phyloP scores from a whole-genome alignment of 2,329 filamentous ascomycete species.

The Colletotrichum magnum region DNA sequence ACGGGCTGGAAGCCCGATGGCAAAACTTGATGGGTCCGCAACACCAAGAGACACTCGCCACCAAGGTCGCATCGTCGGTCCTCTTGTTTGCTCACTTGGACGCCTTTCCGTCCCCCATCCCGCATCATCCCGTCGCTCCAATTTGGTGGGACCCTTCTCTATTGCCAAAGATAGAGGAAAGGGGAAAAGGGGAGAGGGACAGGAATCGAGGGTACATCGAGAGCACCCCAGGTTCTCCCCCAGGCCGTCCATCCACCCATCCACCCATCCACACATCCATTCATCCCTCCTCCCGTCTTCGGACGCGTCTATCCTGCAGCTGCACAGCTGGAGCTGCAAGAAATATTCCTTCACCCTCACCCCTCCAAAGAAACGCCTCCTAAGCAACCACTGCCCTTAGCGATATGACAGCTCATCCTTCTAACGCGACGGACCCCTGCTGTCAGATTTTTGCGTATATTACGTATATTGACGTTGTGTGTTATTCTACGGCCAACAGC shows the following conservation, averaged over 20 bases:
- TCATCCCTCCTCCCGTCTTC: neutral
- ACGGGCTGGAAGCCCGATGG: neutral
- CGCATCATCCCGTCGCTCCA: conserved; percentile 3
- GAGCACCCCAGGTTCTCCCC: neutral
- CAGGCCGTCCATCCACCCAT: neutral
- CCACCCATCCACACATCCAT: neutral
- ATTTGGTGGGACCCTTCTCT: neutral
- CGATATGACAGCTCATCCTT: conserved; percentile 30
- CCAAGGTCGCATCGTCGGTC: conserved; percentile 9
- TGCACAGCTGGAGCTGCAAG: conserved; percentile 23
- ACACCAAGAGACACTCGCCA: neutral
- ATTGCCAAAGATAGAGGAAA: neutral
- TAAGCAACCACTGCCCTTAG: conserved; percentile 14
- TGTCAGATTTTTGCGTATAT: too few species aligned
- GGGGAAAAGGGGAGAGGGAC: neutral
- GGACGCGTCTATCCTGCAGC: conserved; percentile 24
- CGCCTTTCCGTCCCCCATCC: conserved; percentile 1
- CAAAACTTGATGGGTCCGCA: neutral
- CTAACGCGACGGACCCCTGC: conserved; percentile 11
- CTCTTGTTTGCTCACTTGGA: conserved; percentile 2
- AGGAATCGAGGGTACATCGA: neutral
- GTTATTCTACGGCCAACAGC: too few species aligned
- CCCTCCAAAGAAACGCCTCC: conserved; percentile 18
- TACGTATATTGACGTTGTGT: too few species aligned
- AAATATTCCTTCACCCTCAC: conserved; percentile 16